A percentile compares a stretch with the other conserved stretches of the same genome.
phyloP scores from a whole-genome alignment of 768 basidiomycete species.

The Amylocystis lapponica region DNA sequence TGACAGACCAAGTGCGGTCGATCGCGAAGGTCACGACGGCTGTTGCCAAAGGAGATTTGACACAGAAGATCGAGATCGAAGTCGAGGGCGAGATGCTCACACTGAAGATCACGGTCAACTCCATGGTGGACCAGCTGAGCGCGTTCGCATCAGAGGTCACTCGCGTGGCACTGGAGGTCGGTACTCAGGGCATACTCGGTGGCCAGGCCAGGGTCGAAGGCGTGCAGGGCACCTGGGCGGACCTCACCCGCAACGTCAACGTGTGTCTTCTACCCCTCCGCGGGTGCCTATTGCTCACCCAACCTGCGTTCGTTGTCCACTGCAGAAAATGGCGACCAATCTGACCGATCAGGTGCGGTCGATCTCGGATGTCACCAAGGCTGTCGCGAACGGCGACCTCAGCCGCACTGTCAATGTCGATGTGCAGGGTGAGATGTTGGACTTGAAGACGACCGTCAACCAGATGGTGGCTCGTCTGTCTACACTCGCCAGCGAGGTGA shows the following conservation, averaged over 20 bases:
- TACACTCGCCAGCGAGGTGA: constrained; percentile 78
- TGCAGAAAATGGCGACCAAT: constrained; percentile 82
- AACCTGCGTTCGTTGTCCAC: not conserved
- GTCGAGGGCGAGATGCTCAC: constrained; percentile 86
- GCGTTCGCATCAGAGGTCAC: constrained; percentile 83
- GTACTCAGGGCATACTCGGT: constrained; percentile 85
- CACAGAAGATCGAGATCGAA: constrained; percentile 88
- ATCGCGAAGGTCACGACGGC: constrained; percentile 85
- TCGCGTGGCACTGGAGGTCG: constrained; percentile 82
- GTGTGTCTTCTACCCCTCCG: constrained; percentile 35
- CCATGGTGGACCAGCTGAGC: constrained; percentile 90
- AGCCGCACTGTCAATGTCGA: constrained; percentile 84
- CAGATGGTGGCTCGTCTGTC: constrained; percentile 71
- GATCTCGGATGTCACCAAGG: constrained; percentile 81
- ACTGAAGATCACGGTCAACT: constrained; percentile 79
- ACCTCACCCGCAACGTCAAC: constrained; percentile 87
- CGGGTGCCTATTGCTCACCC: not conserved
- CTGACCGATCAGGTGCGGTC: constrained; percentile 84
- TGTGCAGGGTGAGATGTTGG: constrained; percentile 92
- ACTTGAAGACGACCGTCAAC: constrained; percentile 76
- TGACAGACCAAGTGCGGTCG: constrained; percentile 77
- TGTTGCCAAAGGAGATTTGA: constrained; percentile 86
- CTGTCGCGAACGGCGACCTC: constrained; percentile 78
- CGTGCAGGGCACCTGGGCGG: constrained; percentile 91
- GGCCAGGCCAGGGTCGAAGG: constrained; percentile 88